Base-by-base conservation (phyloP, 148 eudicot species). In the Cornus kousa region DNA sequence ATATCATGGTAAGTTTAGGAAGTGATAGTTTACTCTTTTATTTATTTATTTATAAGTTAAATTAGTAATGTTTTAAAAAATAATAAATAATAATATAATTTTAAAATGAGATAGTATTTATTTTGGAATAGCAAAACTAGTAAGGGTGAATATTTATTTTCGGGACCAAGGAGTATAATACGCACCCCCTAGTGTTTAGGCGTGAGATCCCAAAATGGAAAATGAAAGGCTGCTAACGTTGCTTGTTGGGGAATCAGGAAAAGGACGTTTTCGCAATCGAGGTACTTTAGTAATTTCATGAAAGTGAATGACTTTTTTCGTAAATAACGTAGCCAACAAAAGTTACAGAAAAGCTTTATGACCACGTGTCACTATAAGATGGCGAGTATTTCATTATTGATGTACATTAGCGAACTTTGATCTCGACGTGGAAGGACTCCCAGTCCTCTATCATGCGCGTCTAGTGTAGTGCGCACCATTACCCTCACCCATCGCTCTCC, bases 401-500 rank as follows among this genome's bases (percentile, higher is more conserved):
- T 24, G 23, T 60, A 17, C 28, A 17, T 11, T 9, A 22, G 73
- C 78, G 77, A 69, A 80, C n/a, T 20, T 33, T 22, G 28, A 73
- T 57, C 74, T 70, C 22, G 35, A 43, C 48, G 48, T 43, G 48
- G 0, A 43, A 43, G 53, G 39, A 59, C 48, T 62, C 33, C 50
- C 71, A 64, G 50, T 71, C 60, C 72, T 20, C 22, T 77, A 77
- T 72, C 80, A 78, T 83, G 82, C 79, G 83, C 85, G n/a, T n/a
- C n/a, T n/a, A n/a, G n/a, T 60, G 79, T 79, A 74, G 50, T 80
- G 77, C 67, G 71, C 84, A 71, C 71, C 37, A 17, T 2, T 77
- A 32, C 74, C 9, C 59, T 16, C 4, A 53, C 59, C 59, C 59
- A 53, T 53, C 59, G 19, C 59, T 53, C 59, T 53, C 59, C 19